A percentile compares a stretch with the other conserved stretches of the same genome.
Evolutionary conservation across 306 rosid genomes (phyloP).

Genomic region (Betula pendula): DNA sequence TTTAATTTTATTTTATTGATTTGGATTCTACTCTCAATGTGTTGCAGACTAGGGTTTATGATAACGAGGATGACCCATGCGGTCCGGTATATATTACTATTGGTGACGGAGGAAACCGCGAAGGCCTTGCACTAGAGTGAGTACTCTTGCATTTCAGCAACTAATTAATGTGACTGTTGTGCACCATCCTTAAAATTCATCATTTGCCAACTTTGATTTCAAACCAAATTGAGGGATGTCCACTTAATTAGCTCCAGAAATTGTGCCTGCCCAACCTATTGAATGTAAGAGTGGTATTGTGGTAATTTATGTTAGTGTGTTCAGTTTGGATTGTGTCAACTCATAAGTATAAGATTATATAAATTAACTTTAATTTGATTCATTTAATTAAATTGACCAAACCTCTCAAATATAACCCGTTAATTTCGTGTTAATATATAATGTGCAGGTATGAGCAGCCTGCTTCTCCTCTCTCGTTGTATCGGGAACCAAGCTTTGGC

Average conservation of each 20-base stretch:
- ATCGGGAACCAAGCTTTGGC: slow-evolving; percentile 74
- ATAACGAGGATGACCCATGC: slow-evolving; percentile 52
- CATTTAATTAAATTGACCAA: no score
- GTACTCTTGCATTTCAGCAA: not conserved
- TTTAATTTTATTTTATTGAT: not conserved
- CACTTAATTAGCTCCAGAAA: no score
- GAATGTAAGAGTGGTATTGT: no score
- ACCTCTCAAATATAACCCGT: no score
- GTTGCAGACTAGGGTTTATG: slow-evolving; percentile 58
- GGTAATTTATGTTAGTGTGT: no score
- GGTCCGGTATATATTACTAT: slow-evolving; percentile 69
- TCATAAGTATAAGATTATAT: no score
- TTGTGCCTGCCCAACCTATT: no score
- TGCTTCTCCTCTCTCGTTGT: slow-evolving; percentile 54
- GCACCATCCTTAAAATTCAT: not conserved
- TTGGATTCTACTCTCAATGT: not conserved
- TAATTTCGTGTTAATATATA: no score
- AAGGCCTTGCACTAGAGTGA: slow-evolving; percentile 68
- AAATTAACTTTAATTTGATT: no score
- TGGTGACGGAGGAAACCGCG: slow-evolving; percentile 82
- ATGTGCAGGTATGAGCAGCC: slow-evolving; percentile 44
- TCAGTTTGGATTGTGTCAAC: no score
- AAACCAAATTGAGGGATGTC: no score
- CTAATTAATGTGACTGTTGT: not conserved
- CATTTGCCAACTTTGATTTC: not conserved